phyloP scores from a whole-genome alignment of 257 asterid species.

The Forsythia viridissima region DNA sequence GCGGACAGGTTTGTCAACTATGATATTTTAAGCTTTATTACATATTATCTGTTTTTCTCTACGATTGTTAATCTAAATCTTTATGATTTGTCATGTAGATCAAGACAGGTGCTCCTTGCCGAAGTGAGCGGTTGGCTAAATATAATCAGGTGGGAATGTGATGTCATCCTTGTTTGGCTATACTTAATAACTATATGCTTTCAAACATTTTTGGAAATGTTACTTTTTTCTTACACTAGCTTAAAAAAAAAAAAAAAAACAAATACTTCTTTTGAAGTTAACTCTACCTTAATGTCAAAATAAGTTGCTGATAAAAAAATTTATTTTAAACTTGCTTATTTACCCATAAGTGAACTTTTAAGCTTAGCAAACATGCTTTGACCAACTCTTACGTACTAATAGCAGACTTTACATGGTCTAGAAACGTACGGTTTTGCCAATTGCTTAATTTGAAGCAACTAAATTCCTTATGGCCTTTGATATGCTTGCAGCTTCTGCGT shows the following conservation, averaged over 20 bases:
- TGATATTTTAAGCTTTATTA: background rate
- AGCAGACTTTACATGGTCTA: no score
- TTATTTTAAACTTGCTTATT: no score
- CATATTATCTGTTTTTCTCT: background rate
- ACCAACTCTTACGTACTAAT: no score
- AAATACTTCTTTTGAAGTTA: background rate
- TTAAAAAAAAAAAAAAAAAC: background rate
- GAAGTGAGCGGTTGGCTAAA: constrained; percentile 96
- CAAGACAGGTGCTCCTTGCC: constrained; percentile 98
- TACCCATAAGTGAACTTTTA: no score
- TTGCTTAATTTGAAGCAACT: no score
- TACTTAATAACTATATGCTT: no score
- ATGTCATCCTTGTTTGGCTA: background rate
- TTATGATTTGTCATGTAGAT: constrained; percentile 48
- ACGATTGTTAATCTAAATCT: constrained; percentile 2
- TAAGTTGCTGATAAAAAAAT: background rate
- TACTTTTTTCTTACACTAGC: no score
- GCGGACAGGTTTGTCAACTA: constrained; percentile 75
- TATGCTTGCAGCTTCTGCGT: constrained; percentile 73
- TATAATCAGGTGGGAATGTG: constrained; percentile 73
- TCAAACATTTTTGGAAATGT: no score
- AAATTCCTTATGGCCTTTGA: background rate
- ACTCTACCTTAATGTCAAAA: background rate
- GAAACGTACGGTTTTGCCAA: no score
- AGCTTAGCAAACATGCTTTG: no score